Evolutionary conservation across 1,284 basidiomycete genomes (phyloP).

Genomic region (Ustilago nuda): DNA sequence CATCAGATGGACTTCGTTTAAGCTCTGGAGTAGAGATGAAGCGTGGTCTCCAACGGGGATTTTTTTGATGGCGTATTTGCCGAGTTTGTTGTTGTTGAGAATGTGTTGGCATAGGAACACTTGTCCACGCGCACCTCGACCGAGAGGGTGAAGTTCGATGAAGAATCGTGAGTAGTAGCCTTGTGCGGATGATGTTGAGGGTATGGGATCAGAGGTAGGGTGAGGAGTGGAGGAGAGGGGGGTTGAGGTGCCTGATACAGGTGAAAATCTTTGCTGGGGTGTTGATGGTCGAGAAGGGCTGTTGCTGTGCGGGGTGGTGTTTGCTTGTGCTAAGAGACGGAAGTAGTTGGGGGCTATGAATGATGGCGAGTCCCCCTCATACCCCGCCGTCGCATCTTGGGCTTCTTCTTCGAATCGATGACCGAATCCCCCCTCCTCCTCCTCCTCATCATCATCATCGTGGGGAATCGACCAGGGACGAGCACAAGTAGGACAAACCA

Average conservation of each 20-base stretch:
- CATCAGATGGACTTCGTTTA: conserved; percentile 78
- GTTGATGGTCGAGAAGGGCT: conserved; percentile 9
- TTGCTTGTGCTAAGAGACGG: conserved; percentile 51
- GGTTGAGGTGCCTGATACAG: conserved; percentile 31
- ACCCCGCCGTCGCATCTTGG: not conserved
- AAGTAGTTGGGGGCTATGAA: conserved; percentile 61
- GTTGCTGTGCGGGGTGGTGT: conserved; percentile 9
- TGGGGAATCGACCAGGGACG: conserved; percentile 28
- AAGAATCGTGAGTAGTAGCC: conserved; percentile 80
- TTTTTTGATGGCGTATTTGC: conserved; percentile 85
- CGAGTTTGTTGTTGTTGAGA: conserved; percentile 81
- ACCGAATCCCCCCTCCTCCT: conserved; percentile 1
- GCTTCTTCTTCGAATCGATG: not conserved
- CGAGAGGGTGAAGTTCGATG: conserved; percentile 83
- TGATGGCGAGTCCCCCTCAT: conserved; percentile 12
- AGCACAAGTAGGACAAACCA: conserved; percentile 45
- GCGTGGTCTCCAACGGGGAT: conserved; percentile 83
- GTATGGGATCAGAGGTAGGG: conserved; percentile 18
- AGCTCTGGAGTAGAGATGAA: conserved; percentile 48
- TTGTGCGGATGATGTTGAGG: conserved; percentile 62
- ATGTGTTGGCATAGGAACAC: conserved; percentile 88
- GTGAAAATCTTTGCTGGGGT: conserved; percentile 26
- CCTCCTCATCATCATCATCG: not conserved
- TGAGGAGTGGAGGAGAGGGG: conserved; percentile 15
- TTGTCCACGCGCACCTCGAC: conserved; percentile 90